Base-by-base conservation (phyloP, 1,139 yeast species). In the Yamadazyma blattariae region DNA sequence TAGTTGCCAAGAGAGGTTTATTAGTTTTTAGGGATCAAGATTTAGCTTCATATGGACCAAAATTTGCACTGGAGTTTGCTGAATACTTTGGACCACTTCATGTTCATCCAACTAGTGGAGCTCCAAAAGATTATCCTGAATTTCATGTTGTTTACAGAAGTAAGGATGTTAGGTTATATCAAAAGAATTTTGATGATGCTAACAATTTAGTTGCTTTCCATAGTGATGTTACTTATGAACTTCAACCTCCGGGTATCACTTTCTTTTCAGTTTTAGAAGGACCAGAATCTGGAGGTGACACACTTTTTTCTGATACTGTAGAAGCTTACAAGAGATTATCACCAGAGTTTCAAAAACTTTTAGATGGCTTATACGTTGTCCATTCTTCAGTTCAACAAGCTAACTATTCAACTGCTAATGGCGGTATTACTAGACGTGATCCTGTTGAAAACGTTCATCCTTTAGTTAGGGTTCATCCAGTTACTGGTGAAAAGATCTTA, bases 351-450 rank as follows among this genome's bases (percentile, higher is more conserved):
- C 72, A 77, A 51, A 59, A 72, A 41, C 67, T 77, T 50, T 57
- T 82, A 39, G 74, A 72, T 36, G 76, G 77, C 4, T 67, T 79
- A 43, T 71, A 75, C 39, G 88, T 81, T 8, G 58, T 75, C 29
- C 89, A 83, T 54, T 73, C 85, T 11, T 80, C 84, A 1, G 71
- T 61, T 19, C 84, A 79, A 39, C 89, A 82, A 59, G 88, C 88
- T 2, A 58, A 54, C 8, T 73, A 67, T 47, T 67, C 86, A 4
- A 54, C 57, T 29, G 53, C 52, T 5, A 59, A 58, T 25, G 86
- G 85, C 12, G 75, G 79, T 21, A 64, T 78, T 32, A 82, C 77
- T 39, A 76, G 85, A 56, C 73, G 85, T 45, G 71, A 64, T 20
- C 75, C 84, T 1, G 75, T 79, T 20, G 66, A 71, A 22, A 67